Conservation (phyloP, 768 basidiomycete species). For the Pholiota conissans region DNA sequence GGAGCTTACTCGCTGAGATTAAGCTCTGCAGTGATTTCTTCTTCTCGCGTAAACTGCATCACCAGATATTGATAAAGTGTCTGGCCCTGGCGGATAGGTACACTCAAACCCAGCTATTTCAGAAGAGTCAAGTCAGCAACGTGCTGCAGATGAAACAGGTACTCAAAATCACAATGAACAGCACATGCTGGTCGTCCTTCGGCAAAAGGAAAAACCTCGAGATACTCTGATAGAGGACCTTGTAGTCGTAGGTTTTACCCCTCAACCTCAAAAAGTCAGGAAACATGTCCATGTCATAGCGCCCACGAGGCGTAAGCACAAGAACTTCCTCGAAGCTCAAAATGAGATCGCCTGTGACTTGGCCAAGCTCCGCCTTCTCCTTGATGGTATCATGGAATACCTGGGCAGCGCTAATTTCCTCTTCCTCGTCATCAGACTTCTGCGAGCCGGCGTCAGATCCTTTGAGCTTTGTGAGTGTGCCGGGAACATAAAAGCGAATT, state of each 20-base stretch:
- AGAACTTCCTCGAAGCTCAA: conserved; percentile 94
- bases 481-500: conserved; percentile 95
- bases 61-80: conserved; percentile 97
- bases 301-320: conserved; percentile 92
- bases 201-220: conserved; percentile 89
- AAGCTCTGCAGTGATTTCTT: conserved; percentile 94
- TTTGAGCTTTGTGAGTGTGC: conserved; percentile 58
- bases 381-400: conserved; percentile 96
- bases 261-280: conserved; percentile 89
- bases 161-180: conserved; percentile 76
- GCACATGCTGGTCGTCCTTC: conserved; percentile 93
- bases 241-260: conserved; percentile 99
- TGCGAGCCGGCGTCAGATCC: conserved; percentile 75
- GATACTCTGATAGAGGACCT: conserved; percentile 88
- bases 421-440: conserved; percentile 71
- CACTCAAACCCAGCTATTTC: conserved; percentile 87
- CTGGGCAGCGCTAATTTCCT: conserved; percentile 89
- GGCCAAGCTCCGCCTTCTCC: conserved; percentile 93
- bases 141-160: neutral
- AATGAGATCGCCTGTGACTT: conserved; percentile 88
- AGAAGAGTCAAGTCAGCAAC: conserved; percentile 5
- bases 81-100: conserved; percentile 96
- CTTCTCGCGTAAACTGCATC: conserved; percentile 97
- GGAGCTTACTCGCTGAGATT: conserved; percentile 89
- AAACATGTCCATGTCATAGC: conserved; percentile 98